Evolutionary conservation across 805 yeast genomes (phyloP).

Genomic region (Candida jianshihensis): DNA sequence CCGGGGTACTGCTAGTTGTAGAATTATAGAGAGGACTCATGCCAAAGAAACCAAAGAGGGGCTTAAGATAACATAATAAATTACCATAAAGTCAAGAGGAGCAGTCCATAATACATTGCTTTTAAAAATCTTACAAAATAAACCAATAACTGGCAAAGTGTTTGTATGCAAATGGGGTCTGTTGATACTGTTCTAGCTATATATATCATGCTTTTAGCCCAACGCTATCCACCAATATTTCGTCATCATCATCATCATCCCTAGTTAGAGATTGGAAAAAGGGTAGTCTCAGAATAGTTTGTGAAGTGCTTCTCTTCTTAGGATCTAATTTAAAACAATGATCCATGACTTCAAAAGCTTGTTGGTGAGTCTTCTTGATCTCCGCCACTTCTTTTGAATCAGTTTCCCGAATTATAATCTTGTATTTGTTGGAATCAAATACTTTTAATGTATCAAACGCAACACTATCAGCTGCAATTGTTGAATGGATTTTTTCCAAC

Average conservation of each 20-base stretch:
- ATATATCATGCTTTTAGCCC: too few relatives aligned
- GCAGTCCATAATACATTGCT: too few relatives aligned
- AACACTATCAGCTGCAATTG: slow-evolving; percentile 68
- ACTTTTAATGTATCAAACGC: slow-evolving; percentile 55
- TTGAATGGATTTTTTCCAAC: slow-evolving; percentile 45
- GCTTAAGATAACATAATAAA: too few relatives aligned
- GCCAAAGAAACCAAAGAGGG: too few relatives aligned
- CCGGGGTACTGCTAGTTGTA: too few relatives aligned
- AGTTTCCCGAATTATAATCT: slow-evolving; percentile 1
- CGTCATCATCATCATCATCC: slow-evolving; percentile 11
- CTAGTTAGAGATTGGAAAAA: slow-evolving; percentile 10
- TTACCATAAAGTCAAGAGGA: too few relatives aligned
- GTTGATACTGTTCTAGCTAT: too few relatives aligned
- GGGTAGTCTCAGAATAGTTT: slow-evolving; percentile 48
- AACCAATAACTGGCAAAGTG: too few relatives aligned
- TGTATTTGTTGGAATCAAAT: slow-evolving; percentile 6
- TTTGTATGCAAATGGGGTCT: too few relatives aligned
- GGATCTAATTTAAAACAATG: slow-evolving; percentile 76
- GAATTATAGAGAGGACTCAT: too few relatives aligned
- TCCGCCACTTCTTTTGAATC: slow-evolving; percentile 4
- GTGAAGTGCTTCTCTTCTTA: slow-evolving; percentile 68
- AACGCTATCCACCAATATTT: not conserved
- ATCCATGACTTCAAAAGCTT: slow-evolving; percentile 21
- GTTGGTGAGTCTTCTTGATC: slow-evolving; percentile 12
- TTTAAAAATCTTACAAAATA: too few relatives aligned